These are phyloP conservation scores for Croton laevigatus DNA, from an alignment of 441 rosid genomes.

Conservation along the genomic window DNA sequence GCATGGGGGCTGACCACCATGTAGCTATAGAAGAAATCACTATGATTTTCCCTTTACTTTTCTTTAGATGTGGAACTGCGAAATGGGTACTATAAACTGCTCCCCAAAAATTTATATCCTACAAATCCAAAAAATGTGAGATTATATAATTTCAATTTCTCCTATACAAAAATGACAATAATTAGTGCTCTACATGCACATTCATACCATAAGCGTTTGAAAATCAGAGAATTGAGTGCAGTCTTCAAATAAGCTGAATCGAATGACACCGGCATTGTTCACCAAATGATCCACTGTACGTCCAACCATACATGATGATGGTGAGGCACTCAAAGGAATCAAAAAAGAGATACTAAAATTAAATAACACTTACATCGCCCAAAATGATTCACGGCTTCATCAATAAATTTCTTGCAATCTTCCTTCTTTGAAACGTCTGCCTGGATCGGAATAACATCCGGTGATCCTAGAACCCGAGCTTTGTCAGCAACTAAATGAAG, in stretches of 20 bases:
- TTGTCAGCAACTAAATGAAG: conserved; percentile 37
- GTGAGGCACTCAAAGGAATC: no score
- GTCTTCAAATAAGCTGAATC: no score
- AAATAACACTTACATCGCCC: conserved; percentile 38
- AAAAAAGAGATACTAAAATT: no score
- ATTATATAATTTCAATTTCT: neutral
- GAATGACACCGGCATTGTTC: no score
- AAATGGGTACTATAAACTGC: conserved; percentile 27
- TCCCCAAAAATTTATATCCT: conserved; percentile 52
- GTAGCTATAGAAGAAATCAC: conserved; percentile 29
- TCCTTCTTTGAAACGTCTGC: conserved; percentile 50
- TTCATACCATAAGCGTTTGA: no score
- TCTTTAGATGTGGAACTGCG: conserved; percentile 35
- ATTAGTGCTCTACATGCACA: no score
- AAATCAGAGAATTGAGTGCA: no score
- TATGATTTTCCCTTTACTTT: conserved; percentile 39
- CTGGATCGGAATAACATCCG: conserved; percentile 32
- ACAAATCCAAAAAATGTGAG: neutral
- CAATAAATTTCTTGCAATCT: conserved; percentile 43
- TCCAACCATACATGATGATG: no score
- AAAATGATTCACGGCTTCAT: conserved; percentile 36
- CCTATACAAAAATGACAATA: no score
- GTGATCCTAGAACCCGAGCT: conserved; percentile 41
- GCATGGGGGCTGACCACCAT: conserved; percentile 29
- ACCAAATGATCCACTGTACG: conserved; percentile 43